Percentiles rank a stretch among this genome's conserved stretches.
Conservation (phyloP, 129 eudicot genomes). For the Kitagawia praeruptora region DNA sequence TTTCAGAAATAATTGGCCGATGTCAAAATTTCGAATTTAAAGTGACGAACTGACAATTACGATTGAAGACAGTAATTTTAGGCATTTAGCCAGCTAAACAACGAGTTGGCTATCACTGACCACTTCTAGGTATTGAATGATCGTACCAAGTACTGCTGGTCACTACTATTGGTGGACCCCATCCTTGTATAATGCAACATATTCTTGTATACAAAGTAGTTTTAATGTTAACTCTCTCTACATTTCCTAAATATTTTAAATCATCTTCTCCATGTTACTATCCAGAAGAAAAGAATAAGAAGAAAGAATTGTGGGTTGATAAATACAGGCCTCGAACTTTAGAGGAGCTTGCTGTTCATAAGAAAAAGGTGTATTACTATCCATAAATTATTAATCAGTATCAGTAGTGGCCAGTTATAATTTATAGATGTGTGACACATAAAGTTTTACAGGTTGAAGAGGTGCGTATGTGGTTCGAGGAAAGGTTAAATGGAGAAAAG, state of each 20-base stretch:
- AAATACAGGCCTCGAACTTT: slow-evolving; percentile 66
- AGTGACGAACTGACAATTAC: not conserved
- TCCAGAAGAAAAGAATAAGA: slow-evolving; percentile 19
- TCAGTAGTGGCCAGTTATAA: not conserved
- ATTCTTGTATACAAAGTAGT: not conserved
- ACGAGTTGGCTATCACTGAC: not conserved
- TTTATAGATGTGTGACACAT: not conserved
- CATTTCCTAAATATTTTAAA: not conserved
- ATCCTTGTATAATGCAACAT: not conserved
- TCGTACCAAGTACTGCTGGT: not conserved
- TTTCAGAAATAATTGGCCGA: not conserved
- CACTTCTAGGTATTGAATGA: not conserved
- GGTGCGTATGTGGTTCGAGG: slow-evolving; percentile 71
- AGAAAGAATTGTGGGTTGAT: slow-evolving; percentile 66
- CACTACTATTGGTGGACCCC: not conserved
- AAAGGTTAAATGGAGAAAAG: slow-evolving; percentile 40
- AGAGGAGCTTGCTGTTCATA: slow-evolving; percentile 82
- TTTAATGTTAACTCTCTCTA: not conserved
- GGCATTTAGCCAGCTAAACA: not conserved
- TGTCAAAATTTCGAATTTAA: not conserved
- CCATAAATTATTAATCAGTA: not conserved
- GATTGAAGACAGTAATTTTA: not conserved
- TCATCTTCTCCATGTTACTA: not conserved
- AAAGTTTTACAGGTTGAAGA: slow-evolving; percentile 68
- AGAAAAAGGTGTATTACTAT: slow-evolving; percentile 61